These are phyloP conservation scores for Lepidopterella palustris DNA, from an alignment of 495 filamentous ascomycete genomes.

Conservation along the genomic window DNA sequence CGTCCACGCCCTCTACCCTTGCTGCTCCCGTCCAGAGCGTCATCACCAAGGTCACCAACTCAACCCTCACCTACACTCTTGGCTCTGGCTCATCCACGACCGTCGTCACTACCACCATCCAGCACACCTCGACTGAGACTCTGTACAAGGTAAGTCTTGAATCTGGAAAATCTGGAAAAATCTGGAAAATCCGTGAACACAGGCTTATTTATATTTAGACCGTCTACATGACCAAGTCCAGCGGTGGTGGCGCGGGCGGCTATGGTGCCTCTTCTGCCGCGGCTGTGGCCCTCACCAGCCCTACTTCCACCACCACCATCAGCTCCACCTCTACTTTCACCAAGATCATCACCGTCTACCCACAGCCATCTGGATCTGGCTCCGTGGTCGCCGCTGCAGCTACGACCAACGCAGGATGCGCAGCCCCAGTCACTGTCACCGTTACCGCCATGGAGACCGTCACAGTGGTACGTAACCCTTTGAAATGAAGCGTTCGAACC, in stretches of 20 bases:
- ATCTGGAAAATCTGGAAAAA: not conserved
- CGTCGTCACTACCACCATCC: conserved; percentile 18
- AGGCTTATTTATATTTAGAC: conserved; percentile 8
- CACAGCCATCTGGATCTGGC: not conserved
- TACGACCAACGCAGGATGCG: conserved; percentile 15
- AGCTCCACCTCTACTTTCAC: conserved; percentile 19
- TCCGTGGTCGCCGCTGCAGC: not conserved
- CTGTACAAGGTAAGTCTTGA: conserved; percentile 2
- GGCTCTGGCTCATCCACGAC: conserved; percentile 19
- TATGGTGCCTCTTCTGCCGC: not conserved
- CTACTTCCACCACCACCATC: conserved; percentile 5
- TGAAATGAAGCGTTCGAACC: not conserved
- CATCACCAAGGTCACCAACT: not conserved
- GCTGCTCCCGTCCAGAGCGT: not conserved
- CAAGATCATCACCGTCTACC: conserved; percentile 17
- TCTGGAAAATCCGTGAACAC: not conserved
- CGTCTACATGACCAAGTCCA: conserved; percentile 18
- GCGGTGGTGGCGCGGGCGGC: not conserved
- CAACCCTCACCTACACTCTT: conserved; percentile 21
- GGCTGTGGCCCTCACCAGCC: not conserved
- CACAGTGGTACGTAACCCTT: conserved; percentile 19
- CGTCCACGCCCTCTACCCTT: not conserved
- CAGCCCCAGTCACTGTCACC: conserved; percentile 20
- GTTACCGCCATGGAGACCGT: conserved; percentile 27
- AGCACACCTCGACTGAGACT: conserved; percentile 16